A percentile compares a stretch with the other conserved stretches of the same genome.
Conservation (phyloP, 139 green algal species). For the Chlamydomonas sp. region DNA sequence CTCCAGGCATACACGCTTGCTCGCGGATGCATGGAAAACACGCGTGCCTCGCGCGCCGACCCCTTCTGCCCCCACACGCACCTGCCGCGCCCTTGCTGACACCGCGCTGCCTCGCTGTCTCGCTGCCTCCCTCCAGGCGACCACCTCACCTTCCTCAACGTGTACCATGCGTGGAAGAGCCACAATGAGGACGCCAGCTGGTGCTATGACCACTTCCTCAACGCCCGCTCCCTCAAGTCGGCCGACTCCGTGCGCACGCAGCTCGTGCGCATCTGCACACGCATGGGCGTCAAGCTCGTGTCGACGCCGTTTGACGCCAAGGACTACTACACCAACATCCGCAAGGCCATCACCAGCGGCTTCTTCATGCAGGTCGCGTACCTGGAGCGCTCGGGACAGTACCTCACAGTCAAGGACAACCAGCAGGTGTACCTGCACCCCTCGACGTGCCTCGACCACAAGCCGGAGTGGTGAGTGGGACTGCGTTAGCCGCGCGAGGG, state of each 20-base stretch:
- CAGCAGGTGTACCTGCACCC: constrained; percentile 94
- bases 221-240: constrained; percentile 80
- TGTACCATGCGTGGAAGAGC: constrained; percentile 97
- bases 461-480: constrained; percentile 92
- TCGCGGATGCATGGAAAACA: too few species aligned
- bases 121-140: too few species aligned
- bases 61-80: too few species aligned
- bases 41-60: too few species aligned
- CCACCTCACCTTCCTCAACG: constrained; percentile 97
- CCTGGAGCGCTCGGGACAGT: constrained; percentile 80
- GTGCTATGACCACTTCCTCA: constrained; percentile 97
- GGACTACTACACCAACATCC: constrained; percentile 97
- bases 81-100: neutral
- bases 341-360: constrained; percentile 84
- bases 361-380: constrained; percentile 99
- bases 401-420: constrained; percentile 99
- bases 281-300: constrained; percentile 67
- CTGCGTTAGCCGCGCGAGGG: too few species aligned
- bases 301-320: constrained; percentile 77
- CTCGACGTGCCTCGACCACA: constrained; percentile 86
- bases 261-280: constrained; percentile 74
- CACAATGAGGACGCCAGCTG: constrained; percentile 72
- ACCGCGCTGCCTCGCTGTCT: too few species aligned
- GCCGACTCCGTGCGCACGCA: constrained; percentile 93
- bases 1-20: too few species aligned